Percentiles rank a stretch among this genome's conserved stretches.
Evolutionary conservation across 2,329 filamentous ascomycete genomes (phyloP).

Genomic region (Daldinia sp.): DNA sequence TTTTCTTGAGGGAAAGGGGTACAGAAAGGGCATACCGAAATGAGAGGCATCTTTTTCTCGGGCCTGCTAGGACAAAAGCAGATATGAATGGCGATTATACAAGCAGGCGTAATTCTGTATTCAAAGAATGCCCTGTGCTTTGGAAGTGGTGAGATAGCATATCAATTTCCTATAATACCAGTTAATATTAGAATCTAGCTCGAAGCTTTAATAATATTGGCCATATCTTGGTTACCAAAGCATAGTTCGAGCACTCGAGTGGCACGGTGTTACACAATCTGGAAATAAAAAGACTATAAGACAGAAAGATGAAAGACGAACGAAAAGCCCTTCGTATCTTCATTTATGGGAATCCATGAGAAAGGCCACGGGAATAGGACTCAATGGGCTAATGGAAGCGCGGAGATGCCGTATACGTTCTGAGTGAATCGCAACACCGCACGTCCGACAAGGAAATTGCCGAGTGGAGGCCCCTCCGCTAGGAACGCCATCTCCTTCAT

Average conservation of each 20-base stretch:
- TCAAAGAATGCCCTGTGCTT: background rate
- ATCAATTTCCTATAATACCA: background rate
- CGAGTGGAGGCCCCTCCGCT: background rate
- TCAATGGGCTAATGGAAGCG: background rate
- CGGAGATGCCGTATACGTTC: background rate
- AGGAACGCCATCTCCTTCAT: background rate
- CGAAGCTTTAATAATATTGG: too few species aligned
- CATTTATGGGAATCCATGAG: background rate
- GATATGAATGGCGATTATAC: too few species aligned
- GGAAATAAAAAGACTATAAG: background rate
- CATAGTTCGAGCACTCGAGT: too few species aligned
- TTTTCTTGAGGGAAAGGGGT: too few species aligned
- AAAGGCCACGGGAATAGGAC: background rate
- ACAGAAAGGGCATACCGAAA: too few species aligned
- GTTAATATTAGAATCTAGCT: background rate
- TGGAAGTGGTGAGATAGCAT: background rate
- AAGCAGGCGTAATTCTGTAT: background rate
- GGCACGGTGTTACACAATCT: too few species aligned
- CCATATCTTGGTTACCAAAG: too few species aligned
- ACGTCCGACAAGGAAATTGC: background rate
- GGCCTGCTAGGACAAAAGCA: too few species aligned
- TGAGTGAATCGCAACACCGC: background rate
- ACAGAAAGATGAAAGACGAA: background rate
- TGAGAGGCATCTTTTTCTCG: too few species aligned
- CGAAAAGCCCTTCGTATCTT: background rate